A percentile compares a stretch with the other conserved stretches of the same genome.
phyloP scores from a whole-genome alignment of 1,284 basidiomycete genomes.

The Omphalotus olearius region DNA sequence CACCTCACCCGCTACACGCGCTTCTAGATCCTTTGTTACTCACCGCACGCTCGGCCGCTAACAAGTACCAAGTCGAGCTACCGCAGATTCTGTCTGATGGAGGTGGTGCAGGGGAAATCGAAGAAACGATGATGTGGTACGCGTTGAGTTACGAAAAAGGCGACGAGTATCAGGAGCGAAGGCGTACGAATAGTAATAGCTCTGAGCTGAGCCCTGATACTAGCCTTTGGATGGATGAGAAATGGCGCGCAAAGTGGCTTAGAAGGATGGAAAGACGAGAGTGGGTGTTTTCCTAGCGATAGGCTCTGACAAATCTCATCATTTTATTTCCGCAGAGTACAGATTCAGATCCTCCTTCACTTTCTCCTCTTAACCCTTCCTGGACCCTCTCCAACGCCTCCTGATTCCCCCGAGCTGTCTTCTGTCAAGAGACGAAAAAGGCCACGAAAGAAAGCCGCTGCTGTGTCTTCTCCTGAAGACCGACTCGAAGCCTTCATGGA shows the following conservation, averaged over 20 bases:
- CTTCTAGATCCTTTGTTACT: constrained; percentile 56
- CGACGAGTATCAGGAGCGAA: constrained; percentile 26
- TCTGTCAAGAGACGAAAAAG: constrained; percentile 35
- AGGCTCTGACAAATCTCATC: no score
- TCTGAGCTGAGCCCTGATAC: constrained; percentile 15
- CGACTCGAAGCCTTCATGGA: constrained; percentile 71
- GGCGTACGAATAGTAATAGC: constrained; percentile 9
- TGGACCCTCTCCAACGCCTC: constrained; percentile 18
- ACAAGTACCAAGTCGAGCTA: constrained; percentile 63
- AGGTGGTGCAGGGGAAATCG: constrained; percentile 54
- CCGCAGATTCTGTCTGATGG: constrained; percentile 52
- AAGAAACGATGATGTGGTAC: constrained; percentile 74
- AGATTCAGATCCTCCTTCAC: constrained; percentile 62
- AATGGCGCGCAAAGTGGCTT: constrained; percentile 52
- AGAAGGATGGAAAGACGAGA: constrained; percentile 67
- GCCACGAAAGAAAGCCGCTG: constrained; percentile 18
- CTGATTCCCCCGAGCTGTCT: constrained; percentile 23
- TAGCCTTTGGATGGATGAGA: constrained; percentile 42
- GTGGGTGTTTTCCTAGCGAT: no score
- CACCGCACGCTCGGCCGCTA: constrained; percentile 46
- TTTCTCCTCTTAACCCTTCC: constrained; percentile 58
- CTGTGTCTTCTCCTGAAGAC: constrained; percentile 35
- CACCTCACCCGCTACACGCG: constrained; percentile 50
- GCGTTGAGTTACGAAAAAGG: constrained; percentile 55
- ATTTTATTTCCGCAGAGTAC: constrained; percentile 39